These are phyloP conservation scores for Tolypocladium inflatum DNA, from an alignment of 2,329 filamentous ascomycete species.

Conservation along the genomic window DNA sequence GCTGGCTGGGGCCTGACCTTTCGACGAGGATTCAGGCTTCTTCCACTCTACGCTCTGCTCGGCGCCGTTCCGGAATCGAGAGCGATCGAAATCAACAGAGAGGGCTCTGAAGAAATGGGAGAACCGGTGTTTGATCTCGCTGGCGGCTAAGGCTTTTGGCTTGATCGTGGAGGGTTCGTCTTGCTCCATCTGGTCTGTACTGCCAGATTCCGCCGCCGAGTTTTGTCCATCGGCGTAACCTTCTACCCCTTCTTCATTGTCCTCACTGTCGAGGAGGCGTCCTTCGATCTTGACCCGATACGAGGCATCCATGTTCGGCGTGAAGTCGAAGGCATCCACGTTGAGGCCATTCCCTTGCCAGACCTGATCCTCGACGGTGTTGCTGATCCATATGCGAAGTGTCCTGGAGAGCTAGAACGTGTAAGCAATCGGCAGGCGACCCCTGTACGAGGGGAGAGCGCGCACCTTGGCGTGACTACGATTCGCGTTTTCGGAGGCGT, in stretches of 20 bases:
- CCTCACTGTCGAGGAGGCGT: conserved; percentile 60
- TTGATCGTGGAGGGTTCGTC: conserved; percentile 19
- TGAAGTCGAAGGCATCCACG: conserved; percentile 73
- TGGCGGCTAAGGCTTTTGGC: conserved; percentile 23
- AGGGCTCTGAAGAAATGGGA: conserved; percentile 80
- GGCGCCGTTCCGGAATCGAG: conserved; percentile 42
- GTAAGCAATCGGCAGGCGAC: conserved; percentile 7
- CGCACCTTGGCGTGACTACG: conserved; percentile 58
- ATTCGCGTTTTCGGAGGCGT: conserved; percentile 40
- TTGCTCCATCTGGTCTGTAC: conserved; percentile 17
- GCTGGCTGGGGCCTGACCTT: conserved; percentile 30
- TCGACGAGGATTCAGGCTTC: conserved; percentile 55
- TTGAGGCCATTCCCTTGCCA: conserved; percentile 71
- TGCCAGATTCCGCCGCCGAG: conserved; percentile 32
- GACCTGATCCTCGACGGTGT: conserved; percentile 86
- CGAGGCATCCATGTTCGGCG: conserved; percentile 63
- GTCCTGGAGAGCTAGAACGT: conserved; percentile 60
- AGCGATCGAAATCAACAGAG: conserved; percentile 62
- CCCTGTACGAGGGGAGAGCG: not conserved
- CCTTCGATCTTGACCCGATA: conserved; percentile 92
- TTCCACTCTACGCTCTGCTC: conserved; percentile 73
- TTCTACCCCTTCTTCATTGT: conserved; percentile 40
- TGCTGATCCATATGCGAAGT: conserved; percentile 87
- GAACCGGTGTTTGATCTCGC: conserved; percentile 42
- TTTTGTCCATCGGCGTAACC: conserved; percentile 1